These are phyloP conservation scores for Penicillium ucsense DNA, from an alignment of 495 filamentous ascomycete species.

Conservation along the genomic window DNA sequence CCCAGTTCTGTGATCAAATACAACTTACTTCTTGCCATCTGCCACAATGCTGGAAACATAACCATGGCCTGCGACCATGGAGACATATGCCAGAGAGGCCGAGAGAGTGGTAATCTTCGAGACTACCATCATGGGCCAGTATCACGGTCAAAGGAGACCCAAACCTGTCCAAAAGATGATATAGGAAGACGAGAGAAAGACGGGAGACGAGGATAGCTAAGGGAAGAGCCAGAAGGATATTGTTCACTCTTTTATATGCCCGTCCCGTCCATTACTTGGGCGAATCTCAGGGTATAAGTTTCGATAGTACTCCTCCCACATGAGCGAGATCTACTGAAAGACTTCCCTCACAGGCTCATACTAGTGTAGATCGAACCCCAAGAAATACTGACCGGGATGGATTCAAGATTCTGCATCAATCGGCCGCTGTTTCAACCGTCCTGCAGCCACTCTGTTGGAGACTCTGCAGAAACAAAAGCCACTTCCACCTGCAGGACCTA, in stretches of 20 bases:
- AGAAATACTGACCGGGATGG: not conserved
- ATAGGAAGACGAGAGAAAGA: too few species aligned
- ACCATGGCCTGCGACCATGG: constrained; percentile 47
- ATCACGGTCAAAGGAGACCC: too few species aligned
- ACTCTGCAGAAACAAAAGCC: not conserved
- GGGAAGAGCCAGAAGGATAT: not conserved
- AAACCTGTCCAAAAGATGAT: too few species aligned
- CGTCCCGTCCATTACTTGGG: too few species aligned
- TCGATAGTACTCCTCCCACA: too few species aligned
- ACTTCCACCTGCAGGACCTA: not conserved
- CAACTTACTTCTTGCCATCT: constrained; percentile 34
- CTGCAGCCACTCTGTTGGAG: constrained; percentile 1
- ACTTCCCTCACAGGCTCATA: constrained; percentile 8
- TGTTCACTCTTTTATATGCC: not conserved
- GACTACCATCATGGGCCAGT: constrained; percentile 10
- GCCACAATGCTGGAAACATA: constrained; percentile 46
- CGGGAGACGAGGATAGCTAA: too few species aligned
- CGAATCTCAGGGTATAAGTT: too few species aligned
- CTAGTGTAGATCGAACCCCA: constrained; percentile 6
- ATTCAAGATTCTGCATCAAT: not conserved
- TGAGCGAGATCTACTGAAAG: not conserved
- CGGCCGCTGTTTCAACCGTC: constrained; percentile 1
- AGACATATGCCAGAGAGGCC: constrained; percentile 29
- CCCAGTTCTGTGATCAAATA: too few species aligned
- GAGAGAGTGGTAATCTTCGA: constrained; percentile 21